Base-by-base conservation (phyloP, 768 basidiomycete species). In the Mycena filopes region DNA sequence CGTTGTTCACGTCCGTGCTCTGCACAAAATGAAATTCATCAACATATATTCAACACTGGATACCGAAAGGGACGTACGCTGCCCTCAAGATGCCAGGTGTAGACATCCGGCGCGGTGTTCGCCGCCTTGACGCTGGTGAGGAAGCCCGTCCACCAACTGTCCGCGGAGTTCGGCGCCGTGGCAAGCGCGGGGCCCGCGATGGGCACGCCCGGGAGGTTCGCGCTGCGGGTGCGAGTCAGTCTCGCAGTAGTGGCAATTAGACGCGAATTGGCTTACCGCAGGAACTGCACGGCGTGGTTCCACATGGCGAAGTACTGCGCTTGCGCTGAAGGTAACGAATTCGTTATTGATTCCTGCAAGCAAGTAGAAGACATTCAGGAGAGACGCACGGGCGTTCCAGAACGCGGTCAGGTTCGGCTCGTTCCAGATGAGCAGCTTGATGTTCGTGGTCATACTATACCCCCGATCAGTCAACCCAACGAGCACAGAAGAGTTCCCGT, bases 111-210 rank as follows among this genome's bases (percentile, higher is more conserved):
- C 20, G 66, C 65, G 20, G 70, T 71, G 9, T 55, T 55, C 31
- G 59, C 61, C 13, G 67, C 49, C 29, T 63, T 63, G 45, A 65
- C 66, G 47, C 46, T 53, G 16, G 54, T 12, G 28, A 71, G 63
- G 63, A 71, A 71, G n/a, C 67, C 55, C 13, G 70, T 71, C 70
- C 70, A 71, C 70, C 70, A 71, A 20, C 59, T 65, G 60, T 71
- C 67, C 0, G 63, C 48, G 31, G 43, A 67, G 10, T 45, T 54
- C 0, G 70, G 70, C 29, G 48, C 28, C 18, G 40, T 48, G 3
- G 70, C 58, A 12, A 67, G 55, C 7, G 62, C 66, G 5, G 70
- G 70, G 1, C 70, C 70, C 1, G 63, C 62, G 9, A 71, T 59
- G 10, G 65, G 65, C 16, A 71, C 68, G 20, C 67, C 68, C 1